These are phyloP conservation scores for Lotus japonicus DNA, from an alignment of 306 rosid genomes.

Conservation along the genomic window DNA sequence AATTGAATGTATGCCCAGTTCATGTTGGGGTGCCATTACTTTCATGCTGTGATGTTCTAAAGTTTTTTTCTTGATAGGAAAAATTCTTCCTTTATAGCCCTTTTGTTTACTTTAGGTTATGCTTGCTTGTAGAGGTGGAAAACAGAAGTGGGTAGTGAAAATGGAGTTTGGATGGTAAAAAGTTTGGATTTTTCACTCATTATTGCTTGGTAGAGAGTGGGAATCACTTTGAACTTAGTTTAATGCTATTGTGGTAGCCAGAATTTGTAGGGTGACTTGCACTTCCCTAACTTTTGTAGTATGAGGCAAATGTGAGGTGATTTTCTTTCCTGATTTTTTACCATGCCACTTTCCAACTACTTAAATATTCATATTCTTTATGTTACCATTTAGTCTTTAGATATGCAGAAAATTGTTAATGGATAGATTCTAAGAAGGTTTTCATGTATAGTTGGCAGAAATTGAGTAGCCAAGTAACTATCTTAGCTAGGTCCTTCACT, in stretches of 20 bases:
- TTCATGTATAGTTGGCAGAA: neutral
- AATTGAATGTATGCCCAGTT: no score
- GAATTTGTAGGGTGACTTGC: no score
- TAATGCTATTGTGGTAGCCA: neutral
- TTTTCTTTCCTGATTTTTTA: neutral
- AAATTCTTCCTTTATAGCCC: neutral
- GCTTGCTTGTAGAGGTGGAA: neutral
- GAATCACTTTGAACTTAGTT: neutral
- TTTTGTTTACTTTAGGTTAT: neutral
- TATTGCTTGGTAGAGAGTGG: conserved; percentile 1
- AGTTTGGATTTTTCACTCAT: neutral
- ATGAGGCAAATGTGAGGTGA: neutral
- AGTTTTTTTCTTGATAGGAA: neutral
- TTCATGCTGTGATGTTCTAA: neutral
- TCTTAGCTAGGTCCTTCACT: neutral
- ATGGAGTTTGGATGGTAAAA: conserved; percentile 1
- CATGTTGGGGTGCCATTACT: no score
- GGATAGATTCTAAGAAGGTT: neutral
- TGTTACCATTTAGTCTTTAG: neutral
- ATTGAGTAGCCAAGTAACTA: neutral
- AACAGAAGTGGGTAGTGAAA: neutral
- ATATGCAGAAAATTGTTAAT: neutral
- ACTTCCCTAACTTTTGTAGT: no score
- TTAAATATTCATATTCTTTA: neutral
- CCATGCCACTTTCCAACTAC: neutral